phyloP scores from a whole-genome alignment of 2,329 filamentous ascomycete genomes.

The Ascochyta fabae region DNA sequence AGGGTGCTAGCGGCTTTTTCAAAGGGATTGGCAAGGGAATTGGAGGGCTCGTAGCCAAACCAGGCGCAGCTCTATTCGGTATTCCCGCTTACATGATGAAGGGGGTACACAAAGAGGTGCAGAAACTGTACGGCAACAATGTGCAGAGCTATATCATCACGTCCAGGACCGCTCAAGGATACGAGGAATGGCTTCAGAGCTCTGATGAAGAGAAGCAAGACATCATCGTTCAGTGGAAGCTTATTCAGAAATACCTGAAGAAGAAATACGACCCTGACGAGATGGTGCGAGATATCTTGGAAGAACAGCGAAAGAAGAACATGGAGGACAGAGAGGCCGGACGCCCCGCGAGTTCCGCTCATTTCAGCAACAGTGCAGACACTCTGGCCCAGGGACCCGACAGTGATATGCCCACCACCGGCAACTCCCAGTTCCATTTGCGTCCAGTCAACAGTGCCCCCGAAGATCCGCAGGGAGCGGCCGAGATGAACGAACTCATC shows the following conservation, averaged over 20 bases:
- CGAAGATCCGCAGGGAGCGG: neutral
- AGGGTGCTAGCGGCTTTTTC: constrained; percentile 29
- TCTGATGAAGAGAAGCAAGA: constrained; percentile 23
- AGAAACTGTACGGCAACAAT: constrained; percentile 1
- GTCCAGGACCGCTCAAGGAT: constrained; percentile 25
- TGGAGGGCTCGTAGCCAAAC: constrained; percentile 32
- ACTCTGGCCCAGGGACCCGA: constrained; percentile 42
- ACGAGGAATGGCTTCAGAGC: constrained; percentile 28
- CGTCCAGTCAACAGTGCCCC: neutral
- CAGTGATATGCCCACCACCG: constrained; percentile 10
- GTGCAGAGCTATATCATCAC: constrained; percentile 23
- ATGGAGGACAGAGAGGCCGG: constrained; percentile 44
- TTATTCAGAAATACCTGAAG: constrained; percentile 21
- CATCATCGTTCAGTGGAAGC: constrained; percentile 22
- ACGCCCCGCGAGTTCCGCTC: constrained; percentile 28
- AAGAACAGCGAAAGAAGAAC: constrained; percentile 27
- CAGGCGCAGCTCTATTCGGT: constrained; percentile 24
- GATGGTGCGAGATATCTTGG: constrained; percentile 41
- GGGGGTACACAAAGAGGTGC: constrained; percentile 26
- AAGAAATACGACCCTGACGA: constrained; percentile 10
- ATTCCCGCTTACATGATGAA: constrained; percentile 27
- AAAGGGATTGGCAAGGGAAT: constrained; percentile 37
- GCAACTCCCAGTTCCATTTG: neutral
- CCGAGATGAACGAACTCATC: neutral
- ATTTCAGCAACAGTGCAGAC: constrained; percentile 19